These are phyloP conservation scores for Stromatinia cepivora DNA, from an alignment of 2,329 filamentous ascomycete species.

Conservation along the genomic window DNA sequence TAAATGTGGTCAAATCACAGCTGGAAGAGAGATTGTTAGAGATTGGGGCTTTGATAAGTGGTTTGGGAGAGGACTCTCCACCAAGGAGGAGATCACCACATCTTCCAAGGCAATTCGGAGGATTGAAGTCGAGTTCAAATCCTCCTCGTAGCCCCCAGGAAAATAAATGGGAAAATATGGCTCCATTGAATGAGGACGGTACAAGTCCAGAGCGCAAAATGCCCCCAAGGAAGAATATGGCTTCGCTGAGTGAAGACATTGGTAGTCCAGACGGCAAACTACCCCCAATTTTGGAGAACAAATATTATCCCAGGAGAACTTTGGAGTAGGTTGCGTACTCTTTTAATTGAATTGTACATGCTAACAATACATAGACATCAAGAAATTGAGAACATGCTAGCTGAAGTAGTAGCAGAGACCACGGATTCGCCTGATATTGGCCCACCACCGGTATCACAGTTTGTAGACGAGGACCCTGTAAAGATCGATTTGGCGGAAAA, in stretches of 20 bases:
- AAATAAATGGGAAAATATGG: slow-evolving; percentile 52
- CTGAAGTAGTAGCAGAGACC: slow-evolving; percentile 39
- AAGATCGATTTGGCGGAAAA: slow-evolving; percentile 52
- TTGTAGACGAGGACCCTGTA: slow-evolving; percentile 56
- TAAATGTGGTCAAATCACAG: slow-evolving; percentile 67
- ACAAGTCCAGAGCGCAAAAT: slow-evolving; percentile 53
- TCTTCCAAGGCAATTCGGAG: slow-evolving; percentile 38
- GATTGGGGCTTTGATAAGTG: slow-evolving; percentile 65
- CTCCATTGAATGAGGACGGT: slow-evolving; percentile 12
- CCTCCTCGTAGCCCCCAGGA: slow-evolving; percentile 50
- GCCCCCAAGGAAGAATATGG: slow-evolving; percentile 47
- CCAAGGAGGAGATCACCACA: slow-evolving; percentile 50
- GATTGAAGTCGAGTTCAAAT: slow-evolving; percentile 42
- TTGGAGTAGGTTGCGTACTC: slow-evolving; percentile 56
- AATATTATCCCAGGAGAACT: slow-evolving; percentile 65
- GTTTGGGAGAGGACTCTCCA: slow-evolving; percentile 62
- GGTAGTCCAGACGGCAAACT: slow-evolving; percentile 47
- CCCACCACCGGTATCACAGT: slow-evolving; percentile 59
- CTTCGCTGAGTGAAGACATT: slow-evolving; percentile 41
- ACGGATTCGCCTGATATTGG: slow-evolving; percentile 69
- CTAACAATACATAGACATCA: slow-evolving; percentile 35
- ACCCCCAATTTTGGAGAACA: slow-evolving; percentile 69
- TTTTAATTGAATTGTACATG: not conserved
- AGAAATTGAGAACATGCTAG: slow-evolving; percentile 36
- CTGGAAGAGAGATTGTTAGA: slow-evolving; percentile 73